Evolutionary conservation across 2,329 filamentous ascomycete genomes (phyloP).

Genomic region (Alternaria sp.): DNA sequence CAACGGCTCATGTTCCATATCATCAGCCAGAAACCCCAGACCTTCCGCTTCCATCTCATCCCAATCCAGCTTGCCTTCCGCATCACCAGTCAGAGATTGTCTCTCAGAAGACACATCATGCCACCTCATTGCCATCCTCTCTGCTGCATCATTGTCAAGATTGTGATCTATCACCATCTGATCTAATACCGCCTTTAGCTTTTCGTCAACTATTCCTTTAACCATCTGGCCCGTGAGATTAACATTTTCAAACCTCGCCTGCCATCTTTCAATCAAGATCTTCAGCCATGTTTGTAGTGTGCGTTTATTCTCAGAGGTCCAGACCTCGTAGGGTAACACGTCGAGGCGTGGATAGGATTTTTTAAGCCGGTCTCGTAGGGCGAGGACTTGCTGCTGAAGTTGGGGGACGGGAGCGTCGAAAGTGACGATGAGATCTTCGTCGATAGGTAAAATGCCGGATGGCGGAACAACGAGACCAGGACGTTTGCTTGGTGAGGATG

Average conservation of each 20-base stretch:
- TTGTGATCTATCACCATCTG: slow-evolving; percentile 36
- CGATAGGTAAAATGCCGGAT: slow-evolving; percentile 23
- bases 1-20: background rate
- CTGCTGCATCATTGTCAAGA: slow-evolving; percentile 30
- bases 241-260: slow-evolving; percentile 30
- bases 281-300: slow-evolving; percentile 40
- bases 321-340: slow-evolving; percentile 35
- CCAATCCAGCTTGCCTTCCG: slow-evolving; percentile 19
- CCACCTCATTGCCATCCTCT: slow-evolving; percentile 38
- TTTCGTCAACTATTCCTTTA: slow-evolving; percentile 12
- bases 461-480: slow-evolving; percentile 22
- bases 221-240: background rate
- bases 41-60: slow-evolving; percentile 30
- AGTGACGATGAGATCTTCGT: slow-evolving; percentile 27
- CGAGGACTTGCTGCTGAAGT: slow-evolving; percentile 32
- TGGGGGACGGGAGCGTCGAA: slow-evolving; percentile 19
- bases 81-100: slow-evolving; percentile 10
- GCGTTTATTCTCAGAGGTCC: slow-evolving; percentile 26
- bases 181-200: slow-evolving; percentile 29
- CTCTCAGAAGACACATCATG: slow-evolving; percentile 23
- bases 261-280: slow-evolving; percentile 35
- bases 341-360: slow-evolving; percentile 37
- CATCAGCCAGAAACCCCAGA: slow-evolving; percentile 22
- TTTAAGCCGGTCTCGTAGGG: slow-evolving; percentile 30
- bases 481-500: slow-evolving; percentile 10